phyloP scores from a whole-genome alignment of 768 basidiomycete genomes.

The Cystobasidium onofrii region DNA sequence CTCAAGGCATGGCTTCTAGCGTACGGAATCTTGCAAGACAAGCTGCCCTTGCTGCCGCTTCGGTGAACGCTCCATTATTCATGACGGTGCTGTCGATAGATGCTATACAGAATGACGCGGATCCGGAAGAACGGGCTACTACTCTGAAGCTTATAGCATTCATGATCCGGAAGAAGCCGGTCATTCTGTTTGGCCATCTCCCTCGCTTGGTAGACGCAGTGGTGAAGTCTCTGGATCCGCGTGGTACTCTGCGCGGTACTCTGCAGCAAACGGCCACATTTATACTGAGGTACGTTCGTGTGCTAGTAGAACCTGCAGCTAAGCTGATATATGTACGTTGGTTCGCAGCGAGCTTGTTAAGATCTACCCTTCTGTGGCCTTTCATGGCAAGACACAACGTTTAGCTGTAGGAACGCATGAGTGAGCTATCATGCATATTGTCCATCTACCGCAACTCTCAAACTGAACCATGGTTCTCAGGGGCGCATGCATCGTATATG shows the following conservation, averaged over 20 bases:
- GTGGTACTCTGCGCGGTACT: constrained; percentile 62
- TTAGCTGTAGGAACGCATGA: constrained; percentile 89
- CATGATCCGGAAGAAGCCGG: constrained; percentile 84
- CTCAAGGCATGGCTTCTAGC: constrained; percentile 40
- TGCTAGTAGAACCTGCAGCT: background rate
- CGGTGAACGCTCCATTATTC: constrained; percentile 73
- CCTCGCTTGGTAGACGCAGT: constrained; percentile 86
- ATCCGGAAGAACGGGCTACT: constrained; percentile 66
- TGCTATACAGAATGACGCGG: constrained; percentile 61
- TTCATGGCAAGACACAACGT: constrained; percentile 75
- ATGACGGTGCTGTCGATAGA: constrained; percentile 90
- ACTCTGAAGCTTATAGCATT: constrained; percentile 90
- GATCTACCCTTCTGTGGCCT: constrained; percentile 88
- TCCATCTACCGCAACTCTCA: background rate
- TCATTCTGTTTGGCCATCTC: constrained; percentile 72
- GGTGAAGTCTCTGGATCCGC: constrained; percentile 92
- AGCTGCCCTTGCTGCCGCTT: constrained; percentile 76
- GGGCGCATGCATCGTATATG: constrained; percentile 91
- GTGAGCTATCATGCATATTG: background rate
- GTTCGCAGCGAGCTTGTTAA: constrained; percentile 73
- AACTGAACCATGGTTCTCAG: background rate
- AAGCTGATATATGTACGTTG: background rate
- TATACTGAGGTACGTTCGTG: constrained; percentile 52
- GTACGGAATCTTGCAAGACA: constrained; percentile 68
- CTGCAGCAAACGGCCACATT: constrained; percentile 86